Percentiles rank a stretch among this genome's conserved stretches.
These are phyloP conservation scores for Populus euphratica DNA, from an alignment of 345 rosid genomes.

Conservation along the genomic window DNA sequence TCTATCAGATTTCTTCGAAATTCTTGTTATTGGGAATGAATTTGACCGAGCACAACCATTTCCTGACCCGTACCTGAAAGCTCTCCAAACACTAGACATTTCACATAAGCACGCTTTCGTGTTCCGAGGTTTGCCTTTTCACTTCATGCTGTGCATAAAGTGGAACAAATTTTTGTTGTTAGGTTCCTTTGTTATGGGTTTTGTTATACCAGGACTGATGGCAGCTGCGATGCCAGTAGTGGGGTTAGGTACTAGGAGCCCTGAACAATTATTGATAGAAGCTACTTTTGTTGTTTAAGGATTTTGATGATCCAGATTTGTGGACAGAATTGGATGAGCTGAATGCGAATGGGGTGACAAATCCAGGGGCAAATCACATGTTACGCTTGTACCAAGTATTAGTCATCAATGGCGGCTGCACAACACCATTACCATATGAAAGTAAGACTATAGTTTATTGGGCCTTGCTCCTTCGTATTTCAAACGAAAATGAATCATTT, in stretches of 20 bases:
- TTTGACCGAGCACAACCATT: conserved; percentile 79
- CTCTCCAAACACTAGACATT: conserved; percentile 62
- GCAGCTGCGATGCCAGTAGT: conserved; percentile 90
- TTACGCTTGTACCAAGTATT: neutral
- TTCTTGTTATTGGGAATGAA: conserved; percentile 61
- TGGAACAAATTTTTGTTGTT: neutral
- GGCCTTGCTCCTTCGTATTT: neutral
- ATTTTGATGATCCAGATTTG: conserved; percentile 72
- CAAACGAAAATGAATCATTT: neutral
- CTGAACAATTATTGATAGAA: conserved; percentile 51
- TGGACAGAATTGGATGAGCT: conserved; percentile 74
- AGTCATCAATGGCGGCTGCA: neutral
- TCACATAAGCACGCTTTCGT: conserved; percentile 79
- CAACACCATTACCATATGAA: neutral
- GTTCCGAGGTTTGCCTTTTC: conserved; percentile 49
- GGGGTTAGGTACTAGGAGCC: conserved; percentile 72
- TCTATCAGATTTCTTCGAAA: conserved; percentile 71
- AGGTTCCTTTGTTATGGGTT: neutral
- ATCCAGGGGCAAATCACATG: neutral
- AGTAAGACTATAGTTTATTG: neutral
- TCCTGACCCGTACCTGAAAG: conserved; percentile 84
- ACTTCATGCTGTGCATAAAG: neutral
- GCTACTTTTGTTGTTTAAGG: conserved; percentile 65
- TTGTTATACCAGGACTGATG: conserved; percentile 54
- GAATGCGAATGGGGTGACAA: neutral